Percentiles rank a stretch among this genome's conserved stretches.
phyloP scores from a whole-genome alignment of 495 filamentous ascomycete species.

The Daldinia loculata region DNA sequence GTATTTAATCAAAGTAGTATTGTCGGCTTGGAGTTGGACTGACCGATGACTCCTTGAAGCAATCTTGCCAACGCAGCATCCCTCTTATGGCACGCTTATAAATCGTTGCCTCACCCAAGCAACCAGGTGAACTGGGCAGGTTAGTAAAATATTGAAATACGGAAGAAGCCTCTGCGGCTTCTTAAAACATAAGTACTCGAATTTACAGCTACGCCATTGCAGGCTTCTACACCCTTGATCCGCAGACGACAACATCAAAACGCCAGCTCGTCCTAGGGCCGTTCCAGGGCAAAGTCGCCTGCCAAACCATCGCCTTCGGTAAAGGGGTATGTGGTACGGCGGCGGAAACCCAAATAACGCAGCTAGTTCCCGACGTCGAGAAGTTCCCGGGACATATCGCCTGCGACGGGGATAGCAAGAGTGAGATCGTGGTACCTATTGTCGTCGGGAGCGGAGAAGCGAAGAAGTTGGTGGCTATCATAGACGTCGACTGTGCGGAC shows the following conservation, averaged over 20 bases:
- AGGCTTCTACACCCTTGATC: conserved; percentile 85
- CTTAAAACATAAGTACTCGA: not conserved
- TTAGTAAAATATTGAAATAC: conserved; percentile 39
- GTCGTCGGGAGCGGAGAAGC: conserved; percentile 49
- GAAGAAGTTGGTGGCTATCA: conserved; percentile 79
- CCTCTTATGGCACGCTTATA: conserved; percentile 86
- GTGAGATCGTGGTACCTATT: conserved; percentile 93
- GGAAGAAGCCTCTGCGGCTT: not conserved
- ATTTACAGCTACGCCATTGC: conserved; percentile 8
- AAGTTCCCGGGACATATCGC: conserved; percentile 90
- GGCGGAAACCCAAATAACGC: conserved; percentile 67
- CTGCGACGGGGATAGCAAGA: conserved; percentile 81
- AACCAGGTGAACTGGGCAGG: conserved; percentile 86
- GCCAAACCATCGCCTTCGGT: conserved; percentile 82
- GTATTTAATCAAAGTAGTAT: not conserved
- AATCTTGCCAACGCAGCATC: conserved; percentile 87
- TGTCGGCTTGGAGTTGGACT: not conserved
- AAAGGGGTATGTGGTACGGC: conserved; percentile 87
- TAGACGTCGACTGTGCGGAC: conserved; percentile 85
- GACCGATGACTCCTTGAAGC: conserved; percentile 53
- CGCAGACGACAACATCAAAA: conserved; percentile 54
- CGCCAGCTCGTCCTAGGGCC: conserved; percentile 79
- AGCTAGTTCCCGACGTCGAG: conserved; percentile 79
- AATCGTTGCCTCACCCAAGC: conserved; percentile 77
- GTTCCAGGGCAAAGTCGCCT: conserved; percentile 89